These are phyloP conservation scores for Hortiboletus flavorubellus DNA, from an alignment of 768 basidiomycete genomes.

Conservation along the genomic window DNA sequence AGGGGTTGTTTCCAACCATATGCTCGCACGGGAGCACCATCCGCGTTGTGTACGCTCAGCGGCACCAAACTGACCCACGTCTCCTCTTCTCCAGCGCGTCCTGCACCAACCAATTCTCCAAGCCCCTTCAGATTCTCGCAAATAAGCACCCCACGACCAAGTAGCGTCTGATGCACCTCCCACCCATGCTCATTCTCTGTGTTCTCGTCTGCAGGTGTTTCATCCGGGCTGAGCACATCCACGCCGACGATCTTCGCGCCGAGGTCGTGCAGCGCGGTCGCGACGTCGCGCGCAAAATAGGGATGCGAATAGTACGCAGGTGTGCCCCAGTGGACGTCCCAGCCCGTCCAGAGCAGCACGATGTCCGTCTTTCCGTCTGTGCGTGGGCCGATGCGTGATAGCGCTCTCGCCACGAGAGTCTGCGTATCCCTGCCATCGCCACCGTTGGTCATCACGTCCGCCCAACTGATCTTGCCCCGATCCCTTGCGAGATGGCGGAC, in stretches of 20 bases:
- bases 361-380: slow-evolving; percentile 32
- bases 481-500: slow-evolving; percentile 39
- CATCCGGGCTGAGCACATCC: slow-evolving; percentile 68
- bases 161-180: slow-evolving; percentile 54
- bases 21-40: slow-evolving; percentile 72
- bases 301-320: slow-evolving; percentile 60
- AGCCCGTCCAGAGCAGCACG: slow-evolving; percentile 64
- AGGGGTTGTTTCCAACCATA: slow-evolving; percentile 45
- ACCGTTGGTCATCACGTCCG: slow-evolving; percentile 13
- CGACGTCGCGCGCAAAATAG: slow-evolving; percentile 54
- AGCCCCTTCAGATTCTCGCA: slow-evolving; percentile 68
- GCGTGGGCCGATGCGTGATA: slow-evolving; percentile 24
- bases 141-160: slow-evolving; percentile 62
- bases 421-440: background rate
- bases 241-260: slow-evolving; percentile 60
- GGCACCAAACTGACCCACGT: slow-evolving; percentile 57
- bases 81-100: slow-evolving; percentile 13
- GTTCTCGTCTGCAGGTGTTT: slow-evolving; percentile 36
- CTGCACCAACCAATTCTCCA: slow-evolving; percentile 34
- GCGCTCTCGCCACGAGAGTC: background rate
- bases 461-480: slow-evolving; percentile 56
- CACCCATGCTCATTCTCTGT: slow-evolving; percentile 29
- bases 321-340: slow-evolving; percentile 55
- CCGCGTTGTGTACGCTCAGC: slow-evolving; percentile 52
- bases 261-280: slow-evolving; percentile 42